Percentiles rank a stretch among this genome's conserved stretches.
phyloP scores from a whole-genome alignment of 331 rosid species.

The Phaseolus coccineus region DNA sequence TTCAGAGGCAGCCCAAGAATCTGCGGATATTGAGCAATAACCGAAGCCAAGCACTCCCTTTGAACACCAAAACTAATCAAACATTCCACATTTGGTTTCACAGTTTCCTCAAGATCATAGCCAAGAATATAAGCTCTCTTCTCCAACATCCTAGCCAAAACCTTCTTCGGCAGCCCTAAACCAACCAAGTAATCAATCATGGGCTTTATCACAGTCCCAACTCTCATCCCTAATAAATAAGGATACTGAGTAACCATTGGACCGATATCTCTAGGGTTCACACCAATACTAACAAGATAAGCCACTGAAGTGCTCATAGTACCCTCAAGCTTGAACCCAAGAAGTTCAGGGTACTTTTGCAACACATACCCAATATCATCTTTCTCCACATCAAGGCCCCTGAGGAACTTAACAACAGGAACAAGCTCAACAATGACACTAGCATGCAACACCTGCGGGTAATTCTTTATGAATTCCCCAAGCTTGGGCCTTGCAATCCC shows the following conservation, averaged over 20 bases:
- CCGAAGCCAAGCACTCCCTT: conserved; percentile 59
- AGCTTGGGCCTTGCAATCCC: conserved; percentile 77
- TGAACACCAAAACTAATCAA: conserved; percentile 71
- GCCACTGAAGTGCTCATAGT: conserved; percentile 94
- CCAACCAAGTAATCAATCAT: conserved; percentile 70
- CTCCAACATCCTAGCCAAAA: conserved; percentile 83
- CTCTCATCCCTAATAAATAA: conserved; percentile 86
- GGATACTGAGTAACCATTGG: conserved; percentile 94
- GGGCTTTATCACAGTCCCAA: conserved; percentile 83
- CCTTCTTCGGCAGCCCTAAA: conserved; percentile 77
- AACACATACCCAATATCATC: conserved; percentile 82
- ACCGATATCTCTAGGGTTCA: conserved; percentile 85
- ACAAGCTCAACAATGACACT: conserved; percentile 94
- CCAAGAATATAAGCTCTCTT: conserved; percentile 81
- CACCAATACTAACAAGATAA: conserved; percentile 85
- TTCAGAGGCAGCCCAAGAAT: conserved; percentile 53
- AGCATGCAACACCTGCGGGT: conserved; percentile 89
- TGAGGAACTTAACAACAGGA: conserved; percentile 77
- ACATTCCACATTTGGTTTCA: conserved; percentile 80
- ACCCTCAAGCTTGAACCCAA: conserved; percentile 92
- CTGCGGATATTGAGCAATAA: conserved; percentile 61
- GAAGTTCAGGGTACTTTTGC: conserved; percentile 83
- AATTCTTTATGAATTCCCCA: conserved; percentile 71
- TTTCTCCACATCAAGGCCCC: conserved; percentile 90
- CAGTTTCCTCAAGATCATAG: conserved; percentile 76